Evolutionary conservation across 331 rosid species (phyloP).

Genomic region (Spiraea crenata): DNA sequence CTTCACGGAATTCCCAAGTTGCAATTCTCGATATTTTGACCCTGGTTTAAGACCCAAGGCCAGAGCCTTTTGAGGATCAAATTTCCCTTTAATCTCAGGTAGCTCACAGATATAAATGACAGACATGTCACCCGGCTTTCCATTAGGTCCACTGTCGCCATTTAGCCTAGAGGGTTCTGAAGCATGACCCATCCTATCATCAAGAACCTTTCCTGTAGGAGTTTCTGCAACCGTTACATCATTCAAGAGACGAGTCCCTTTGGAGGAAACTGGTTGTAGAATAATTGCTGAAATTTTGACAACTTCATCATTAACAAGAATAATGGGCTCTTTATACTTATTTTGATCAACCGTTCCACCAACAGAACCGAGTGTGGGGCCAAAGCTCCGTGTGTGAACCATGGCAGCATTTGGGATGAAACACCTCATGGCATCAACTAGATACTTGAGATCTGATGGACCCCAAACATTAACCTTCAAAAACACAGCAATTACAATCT

Average conservation of each 20-base stretch:
- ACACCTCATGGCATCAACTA: conserved; percentile 82
- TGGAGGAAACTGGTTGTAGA: conserved; percentile 45
- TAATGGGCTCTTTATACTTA: conserved; percentile 53
- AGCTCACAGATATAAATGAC: conserved; percentile 81
- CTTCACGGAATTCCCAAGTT: conserved; percentile 73
- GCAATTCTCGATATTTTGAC: conserved; percentile 75
- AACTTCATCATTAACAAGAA: conserved; percentile 77
- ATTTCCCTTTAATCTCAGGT: conserved; percentile 85
- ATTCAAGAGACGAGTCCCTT: conserved; percentile 21
- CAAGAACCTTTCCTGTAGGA: conserved; percentile 26
- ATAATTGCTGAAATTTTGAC: conserved; percentile 87
- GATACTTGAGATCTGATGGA: conserved; percentile 81
- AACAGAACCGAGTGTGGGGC: conserved; percentile 38
- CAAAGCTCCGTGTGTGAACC: conserved; percentile 95
- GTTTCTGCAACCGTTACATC: conserved; percentile 10
- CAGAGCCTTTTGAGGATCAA: conserved; percentile 69
- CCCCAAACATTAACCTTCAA: conserved; percentile 88
- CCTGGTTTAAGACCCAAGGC: conserved; percentile 82
- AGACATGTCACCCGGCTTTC: conserved; percentile 84
- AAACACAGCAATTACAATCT: conserved; percentile 17
- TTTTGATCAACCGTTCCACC: conserved; percentile 30
- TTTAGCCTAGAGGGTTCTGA: conserved; percentile 31
- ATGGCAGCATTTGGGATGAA: conserved; percentile 92
- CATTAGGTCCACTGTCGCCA: conserved; percentile 20
- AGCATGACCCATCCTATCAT: conserved; percentile 27